Conservation (phyloP, 768 basidiomycete genomes). For the Trametes gibbosa region DNA sequence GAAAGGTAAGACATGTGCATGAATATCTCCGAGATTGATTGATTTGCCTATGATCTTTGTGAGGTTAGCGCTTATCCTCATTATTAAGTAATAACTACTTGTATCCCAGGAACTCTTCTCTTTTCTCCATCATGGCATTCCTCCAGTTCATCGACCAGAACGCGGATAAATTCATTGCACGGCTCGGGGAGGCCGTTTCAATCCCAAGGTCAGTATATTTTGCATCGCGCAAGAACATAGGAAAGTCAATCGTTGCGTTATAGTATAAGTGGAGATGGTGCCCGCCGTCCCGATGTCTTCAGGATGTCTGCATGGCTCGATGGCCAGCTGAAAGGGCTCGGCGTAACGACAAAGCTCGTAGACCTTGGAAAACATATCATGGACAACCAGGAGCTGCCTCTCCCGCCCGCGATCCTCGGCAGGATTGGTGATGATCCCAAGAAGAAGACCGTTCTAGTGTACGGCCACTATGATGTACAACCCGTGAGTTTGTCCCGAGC, state of each 20-base stretch:
- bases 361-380: slow-evolving; percentile 76
- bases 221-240: not conserved
- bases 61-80: no score
- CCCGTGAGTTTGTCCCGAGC: slow-evolving; percentile 54
- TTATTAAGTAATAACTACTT: no score
- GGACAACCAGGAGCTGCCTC: slow-evolving; percentile 65
- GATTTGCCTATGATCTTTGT: no score
- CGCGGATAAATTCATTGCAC: slow-evolving; percentile 68
- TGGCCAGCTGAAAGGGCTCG: slow-evolving; percentile 65
- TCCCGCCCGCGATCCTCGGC: slow-evolving; percentile 86
- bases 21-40: no score
- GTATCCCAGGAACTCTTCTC: no score
- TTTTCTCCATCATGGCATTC: slow-evolving; percentile 19
- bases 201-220: slow-evolving; percentile 63
- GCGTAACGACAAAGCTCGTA: slow-evolving; percentile 70
- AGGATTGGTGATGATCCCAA: slow-evolving; percentile 75
- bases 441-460: slow-evolving; percentile 93
- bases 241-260: not conserved
- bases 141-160: slow-evolving; percentile 62
- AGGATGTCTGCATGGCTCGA: slow-evolving; percentile 86
- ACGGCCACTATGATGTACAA: slow-evolving; percentile 96
- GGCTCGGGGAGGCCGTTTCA: slow-evolving; percentile 79
- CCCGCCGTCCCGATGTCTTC: slow-evolving; percentile 72
- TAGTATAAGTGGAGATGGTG: slow-evolving; percentile 68
- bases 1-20: no score